A percentile compares a stretch with the other conserved stretches of the same genome.
Evolutionary conservation across 768 basidiomycete genomes (phyloP).

Genomic region (Rhizopogon vesiculosus): DNA sequence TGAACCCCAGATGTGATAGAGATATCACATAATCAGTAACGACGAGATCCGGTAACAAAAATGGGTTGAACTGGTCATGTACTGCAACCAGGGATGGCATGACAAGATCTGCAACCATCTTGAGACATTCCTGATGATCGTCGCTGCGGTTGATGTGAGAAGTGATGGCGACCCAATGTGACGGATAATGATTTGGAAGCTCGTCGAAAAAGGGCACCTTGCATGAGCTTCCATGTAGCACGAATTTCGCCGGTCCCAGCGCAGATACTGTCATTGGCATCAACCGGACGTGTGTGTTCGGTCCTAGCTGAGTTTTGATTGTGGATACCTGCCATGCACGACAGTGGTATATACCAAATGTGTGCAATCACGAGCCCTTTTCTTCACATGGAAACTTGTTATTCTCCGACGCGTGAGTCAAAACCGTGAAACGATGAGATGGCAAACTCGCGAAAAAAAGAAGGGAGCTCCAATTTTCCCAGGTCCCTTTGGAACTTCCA

Average conservation of each 20-base stretch:
- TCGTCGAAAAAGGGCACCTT: not conserved
- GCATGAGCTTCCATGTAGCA: not conserved
- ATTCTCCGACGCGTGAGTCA: not conserved
- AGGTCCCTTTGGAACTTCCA: too few species aligned
- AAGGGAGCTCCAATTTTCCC: too few species aligned
- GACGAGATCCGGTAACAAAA: not conserved
- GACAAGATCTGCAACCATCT: not conserved
- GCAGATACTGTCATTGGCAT: too few species aligned
- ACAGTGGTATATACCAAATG: slow-evolving; percentile 20
- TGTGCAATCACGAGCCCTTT: slow-evolving; percentile 11
- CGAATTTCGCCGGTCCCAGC: not conserved
- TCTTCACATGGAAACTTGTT: not conserved
- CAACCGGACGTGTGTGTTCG: not conserved
- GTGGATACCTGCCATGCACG: slow-evolving; percentile 23
- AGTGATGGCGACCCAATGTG: too few species aligned
- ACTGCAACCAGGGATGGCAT: not conserved
- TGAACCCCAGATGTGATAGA: not conserved
- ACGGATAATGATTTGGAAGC: not conserved
- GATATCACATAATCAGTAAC: not conserved
- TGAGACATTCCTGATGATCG: not conserved
- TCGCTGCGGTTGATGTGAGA: too few species aligned
- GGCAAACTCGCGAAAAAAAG: too few species aligned
- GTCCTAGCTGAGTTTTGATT: slow-evolving; percentile 6
- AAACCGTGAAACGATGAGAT: too few species aligned
- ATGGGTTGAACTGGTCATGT: not conserved